Evolutionary conservation across 345 rosid species (phyloP), one percentile per base, ranked within the genome.

Genomic region (Brassica rapa): DNA sequence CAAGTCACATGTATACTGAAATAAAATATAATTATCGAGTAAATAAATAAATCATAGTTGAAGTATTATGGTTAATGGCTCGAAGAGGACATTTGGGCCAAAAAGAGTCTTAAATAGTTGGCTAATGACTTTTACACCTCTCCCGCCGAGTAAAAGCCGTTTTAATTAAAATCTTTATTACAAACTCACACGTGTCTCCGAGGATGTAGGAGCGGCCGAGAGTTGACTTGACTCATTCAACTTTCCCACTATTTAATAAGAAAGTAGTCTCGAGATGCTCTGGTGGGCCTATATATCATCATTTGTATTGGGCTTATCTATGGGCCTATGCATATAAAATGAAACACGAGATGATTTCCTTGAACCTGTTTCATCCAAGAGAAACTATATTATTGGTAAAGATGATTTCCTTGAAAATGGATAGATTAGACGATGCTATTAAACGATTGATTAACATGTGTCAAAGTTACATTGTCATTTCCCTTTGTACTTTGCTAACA

Each of bases 121-220:
- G 56, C 56, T 24, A 59, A 41, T 59, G 68, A 59, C 61, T 43
- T 14, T 3, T 29, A 10, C 39, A 51, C 55, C 80, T 62, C 69
- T 77, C 74, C 74, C 56, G 70, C 70, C 70, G 70, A 62, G 70
- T 70, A 49, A 61, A 76, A 77, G 80, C 29, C 70, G 56, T 62
- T 76, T 59, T 57, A 21, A 59, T 66, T 12, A 27, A 25, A 68
- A 46, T 43, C 5, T 59, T 46, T 46, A 14, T 46, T 57, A 59
- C 37, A 69, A 62, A 9, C 27, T 70, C 21, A 10, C 63, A 69
- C 74, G 61, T 60, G 71, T 68, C 35, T 68, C 71, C 71, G 71
- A 62, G 3, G 27, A 61, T 61, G 62, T 60, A 24, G 80, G 80
- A 68, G 25, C 5, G 29, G 59, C 35, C 35, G 0, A 68, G 35